Evolutionary conservation across 139 green algal species (phyloP), one percentile per base, ranked within the genome.

Genomic region (Edaphochlamys debaryana): DNA sequence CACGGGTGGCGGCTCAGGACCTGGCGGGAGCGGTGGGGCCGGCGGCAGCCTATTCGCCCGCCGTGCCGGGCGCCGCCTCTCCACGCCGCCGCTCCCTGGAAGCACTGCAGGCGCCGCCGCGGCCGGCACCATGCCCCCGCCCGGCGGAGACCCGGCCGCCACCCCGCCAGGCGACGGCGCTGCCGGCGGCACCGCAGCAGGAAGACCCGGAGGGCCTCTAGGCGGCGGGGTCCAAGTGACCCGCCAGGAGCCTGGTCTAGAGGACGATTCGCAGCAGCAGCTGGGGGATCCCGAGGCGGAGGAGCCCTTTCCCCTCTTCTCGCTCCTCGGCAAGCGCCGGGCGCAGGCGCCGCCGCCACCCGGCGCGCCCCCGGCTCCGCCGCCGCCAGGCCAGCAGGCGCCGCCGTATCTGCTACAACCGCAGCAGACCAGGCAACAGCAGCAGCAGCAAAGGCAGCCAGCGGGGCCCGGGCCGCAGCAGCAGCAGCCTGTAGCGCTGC

Each of bases 251-350:
- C 34, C 13, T 29, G 64, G 64, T 9, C 34, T 32, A 3, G 64
- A 13, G 3, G 64, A 70, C 34, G 37, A 22, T 8, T 48, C 48
- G 0, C 48, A 66, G 22, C 48, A 79, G 11, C 22, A 66, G 32
- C 3, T 32, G 25, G 32, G 27, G 58, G 58, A 66, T 1, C 3
- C 13, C 58, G 19, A 66, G 3, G 2, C 9, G 30, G 19, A 40
- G 30, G 1, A 19, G 52, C 29, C 8, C 23, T 48, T 40, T 0
- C 75, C 60, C 22, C 8, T 81, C 29, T 81, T 81, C 23, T 81
- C 75, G 41, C 7, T 81, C 15, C 75, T 81, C 19, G 75, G 75
- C 13, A 81, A 81, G 41, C 58, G 75, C 8, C 60, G 60, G 3
- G 60, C 75, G 2, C 29, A 42, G 34, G 20, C 64, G 27, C 19